Base-by-base conservation (phyloP, 192 early-diverging fungal species). In the Cetraspora pellucida region DNA sequence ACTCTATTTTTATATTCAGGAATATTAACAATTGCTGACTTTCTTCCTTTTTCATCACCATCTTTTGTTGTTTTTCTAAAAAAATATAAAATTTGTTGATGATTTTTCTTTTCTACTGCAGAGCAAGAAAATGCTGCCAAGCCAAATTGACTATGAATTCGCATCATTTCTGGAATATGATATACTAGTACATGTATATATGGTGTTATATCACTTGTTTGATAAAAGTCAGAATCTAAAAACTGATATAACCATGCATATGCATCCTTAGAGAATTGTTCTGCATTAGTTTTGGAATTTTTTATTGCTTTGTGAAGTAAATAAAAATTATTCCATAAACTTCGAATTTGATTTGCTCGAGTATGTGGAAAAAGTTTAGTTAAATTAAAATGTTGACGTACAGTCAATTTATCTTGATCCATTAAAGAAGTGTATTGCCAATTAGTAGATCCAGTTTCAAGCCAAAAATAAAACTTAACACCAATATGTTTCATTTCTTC, bases 251-350 rank as follows among this genome's bases (percentile, higher is more conserved):
- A 16, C 31, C 31, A 64, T 64, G 37, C 11, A 43, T 4, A 11
- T 43, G 31, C 61, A 64, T 64, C 61, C 2, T 64, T 31, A 17
- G 28, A 19, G 17, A 64, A 64, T 64, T 43, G 61, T 44, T 11
- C 10, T 11, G 31, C 31, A 64, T 64, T 16, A 64, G 28, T 43
- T 43, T 43, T 64, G 2, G 31, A 19, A 64, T 64, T 64, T 43
- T 43, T 43, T 31, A 64, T 64, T 64, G 37, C 16, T 64, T 43
- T 64, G 17, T 64, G 16, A 64, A 64, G 61, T 17, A 64, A 44
- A 31, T 60, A 60, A 64, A 64, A 64, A 64, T 44, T 44, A 64
- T 64, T 17, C 10, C 61, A 64, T 13, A 64, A 64, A 11, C 43
- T 44, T 64, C 14, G 7, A 43, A 64, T 43, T 64, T 64, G 8